Base-by-base conservation (phyloP, 345 rosid species). In the Dimocarpus longan region DNA sequence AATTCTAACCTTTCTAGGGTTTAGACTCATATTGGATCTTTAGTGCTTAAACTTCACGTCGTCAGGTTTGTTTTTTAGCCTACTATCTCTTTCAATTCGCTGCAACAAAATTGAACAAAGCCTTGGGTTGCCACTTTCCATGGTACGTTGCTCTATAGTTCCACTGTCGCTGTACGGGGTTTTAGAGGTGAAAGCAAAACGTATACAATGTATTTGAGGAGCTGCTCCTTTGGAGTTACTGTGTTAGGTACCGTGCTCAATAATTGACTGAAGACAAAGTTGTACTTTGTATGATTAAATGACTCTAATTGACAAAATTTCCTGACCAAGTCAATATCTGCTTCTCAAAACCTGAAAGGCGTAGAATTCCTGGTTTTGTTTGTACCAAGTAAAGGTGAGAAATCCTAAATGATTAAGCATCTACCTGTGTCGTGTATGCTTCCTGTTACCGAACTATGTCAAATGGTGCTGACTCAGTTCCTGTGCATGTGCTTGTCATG, bases 1-100 rank as follows among this genome's bases (percentile, higher is more conserved):
- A 54, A 44, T 71, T 78, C 21, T 87, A 81, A 43, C 40, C 71
- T 6, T 11, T 56, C 75, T 10, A 21, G 75, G 37, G 21, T 62
- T 28, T 10, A 24, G 70, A 24, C 66, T 21, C 40, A 59, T 68
- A 32, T 59, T 71, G 56, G 69, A 54, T 73, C 42, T 22, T 37
- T 11, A 8, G 22, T 56, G 22, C 12, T 69, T 59, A 6, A 40
- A 19, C 52, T 40, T 39, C 76, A 72, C 11, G 67, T 56, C 65
- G 57, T 57, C 76, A 37, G 66, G 76, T 80, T 46, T 76, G 69
- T 71, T 65, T 75, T 68, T 66, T 48, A 37, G 13, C 22, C 18
- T 37, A 69, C 70, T 52, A 40, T 74, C 42, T 77, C 52, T 8
- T 74, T 56, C 28, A 22, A 16, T 37, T 39, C 15, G 18, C 16